phyloP scores from a whole-genome alignment of 805 yeast species.

The Phaffomyces antillensis region DNA sequence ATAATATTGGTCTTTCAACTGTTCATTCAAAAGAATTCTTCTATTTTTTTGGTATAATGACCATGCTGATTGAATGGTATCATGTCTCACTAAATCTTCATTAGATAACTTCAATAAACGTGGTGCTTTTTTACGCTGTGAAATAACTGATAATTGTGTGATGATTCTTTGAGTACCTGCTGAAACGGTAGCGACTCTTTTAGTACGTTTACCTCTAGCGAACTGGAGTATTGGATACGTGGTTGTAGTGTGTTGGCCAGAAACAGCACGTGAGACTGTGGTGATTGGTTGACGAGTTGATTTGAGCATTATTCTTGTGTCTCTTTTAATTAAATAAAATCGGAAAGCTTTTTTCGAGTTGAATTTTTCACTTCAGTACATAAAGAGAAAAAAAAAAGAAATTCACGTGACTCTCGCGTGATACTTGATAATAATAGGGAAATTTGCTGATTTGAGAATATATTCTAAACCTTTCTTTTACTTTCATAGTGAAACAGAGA shows the following conservation, averaged over 20 bases:
- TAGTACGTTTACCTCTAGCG: constrained; percentile 45
- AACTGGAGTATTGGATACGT: constrained; percentile 17
- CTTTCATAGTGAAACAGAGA: not conserved
- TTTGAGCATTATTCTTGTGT: not conserved
- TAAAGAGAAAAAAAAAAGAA: too few relatives aligned
- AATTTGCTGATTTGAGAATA: too few relatives aligned
- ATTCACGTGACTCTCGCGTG: too few relatives aligned
- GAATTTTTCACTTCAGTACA: too few relatives aligned
- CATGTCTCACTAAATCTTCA: constrained; percentile 83
- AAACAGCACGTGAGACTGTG: constrained; percentile 1
- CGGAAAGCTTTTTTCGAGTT: not conserved
- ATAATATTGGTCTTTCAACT: constrained; percentile 53
- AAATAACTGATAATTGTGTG: constrained; percentile 64
- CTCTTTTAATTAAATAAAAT: too few relatives aligned
- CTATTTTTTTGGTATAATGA: constrained; percentile 47
- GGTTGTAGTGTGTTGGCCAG: not conserved
- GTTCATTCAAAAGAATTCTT: constrained; percentile 33
- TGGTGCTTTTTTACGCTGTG: constrained; percentile 88
- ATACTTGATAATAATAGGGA: too few relatives aligned
- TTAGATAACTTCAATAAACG: constrained; percentile 61
- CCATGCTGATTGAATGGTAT: constrained; percentile 83
- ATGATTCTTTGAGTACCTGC: constrained; percentile 43
- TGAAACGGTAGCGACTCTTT: constrained; percentile 28
- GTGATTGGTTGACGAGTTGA: not conserved
- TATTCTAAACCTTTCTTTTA: too few relatives aligned